phyloP scores from a whole-genome alignment of 2,329 filamentous ascomycete genomes.

The Ceratocystis alfenasii region DNA sequence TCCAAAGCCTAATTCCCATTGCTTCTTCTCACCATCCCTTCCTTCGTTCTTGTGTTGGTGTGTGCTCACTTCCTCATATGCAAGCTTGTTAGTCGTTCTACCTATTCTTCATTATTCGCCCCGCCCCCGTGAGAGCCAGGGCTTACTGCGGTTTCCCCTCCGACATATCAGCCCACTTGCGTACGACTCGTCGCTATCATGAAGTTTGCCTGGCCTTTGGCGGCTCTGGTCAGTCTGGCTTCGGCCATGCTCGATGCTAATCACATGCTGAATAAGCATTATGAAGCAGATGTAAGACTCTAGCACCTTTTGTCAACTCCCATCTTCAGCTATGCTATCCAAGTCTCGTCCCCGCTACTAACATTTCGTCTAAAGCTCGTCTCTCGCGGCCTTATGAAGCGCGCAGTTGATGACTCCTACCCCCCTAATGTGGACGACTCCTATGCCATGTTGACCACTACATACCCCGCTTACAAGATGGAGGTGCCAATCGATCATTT shows the following conservation, averaged over 20 bases:
- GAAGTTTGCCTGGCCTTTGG: slow-evolving; percentile 8
- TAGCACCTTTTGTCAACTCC: too few relatives aligned
- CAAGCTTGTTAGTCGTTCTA: too few relatives aligned
- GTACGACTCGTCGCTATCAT: not conserved
- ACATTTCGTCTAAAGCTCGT: not conserved
- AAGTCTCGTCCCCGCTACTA: not conserved
- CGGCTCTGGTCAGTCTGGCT: slow-evolving; percentile 1
- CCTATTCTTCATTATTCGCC: not conserved
- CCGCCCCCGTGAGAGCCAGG: not conserved
- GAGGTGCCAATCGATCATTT: slow-evolving; percentile 63
- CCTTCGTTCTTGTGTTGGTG: not conserved
- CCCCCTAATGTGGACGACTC: not conserved
- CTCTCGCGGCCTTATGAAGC: not conserved
- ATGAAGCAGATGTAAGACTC: not conserved
- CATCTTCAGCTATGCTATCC: not conserved
- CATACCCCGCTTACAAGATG: slow-evolving; percentile 33
- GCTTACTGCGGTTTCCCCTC: not conserved
- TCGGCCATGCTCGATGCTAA: slow-evolving; percentile 8
- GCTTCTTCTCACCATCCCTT: not conserved
- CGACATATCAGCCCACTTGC: not conserved
- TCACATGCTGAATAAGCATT: not conserved
- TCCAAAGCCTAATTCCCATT: not conserved
- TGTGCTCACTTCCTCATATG: too few relatives aligned
- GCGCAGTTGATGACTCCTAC: not conserved
- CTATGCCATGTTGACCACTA: not conserved